Conservation (phyloP, 352 stramenopile genomes). For the Globisporangium middletonii region DNA sequence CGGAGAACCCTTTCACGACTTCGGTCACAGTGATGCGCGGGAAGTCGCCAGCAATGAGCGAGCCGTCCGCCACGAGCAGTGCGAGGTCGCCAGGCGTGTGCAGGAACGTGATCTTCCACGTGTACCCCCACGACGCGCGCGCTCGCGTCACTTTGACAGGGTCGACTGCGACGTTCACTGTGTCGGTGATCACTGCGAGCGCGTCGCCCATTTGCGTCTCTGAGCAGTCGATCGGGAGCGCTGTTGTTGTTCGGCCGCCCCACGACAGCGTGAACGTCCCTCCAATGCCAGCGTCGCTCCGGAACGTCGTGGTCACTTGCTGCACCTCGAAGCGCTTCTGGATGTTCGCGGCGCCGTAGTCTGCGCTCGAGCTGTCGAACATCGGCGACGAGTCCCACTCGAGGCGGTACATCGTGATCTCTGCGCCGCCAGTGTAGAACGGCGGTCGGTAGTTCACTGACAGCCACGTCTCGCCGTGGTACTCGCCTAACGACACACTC, state of each 20-base stretch:
- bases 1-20: slow-evolving; percentile 61
- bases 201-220: slow-evolving; percentile 64
- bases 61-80: slow-evolving; percentile 72
- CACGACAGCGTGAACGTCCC: slow-evolving; percentile 92
- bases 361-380: slow-evolving; percentile 76
- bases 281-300: slow-evolving; percentile 49
- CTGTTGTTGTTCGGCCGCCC: slow-evolving; percentile 70
- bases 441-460: slow-evolving; percentile 79
- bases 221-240: slow-evolving; percentile 68
- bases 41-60: slow-evolving; percentile 84
- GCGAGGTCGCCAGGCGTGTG: slow-evolving; percentile 87
- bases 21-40: slow-evolving; percentile 80
- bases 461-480: slow-evolving; percentile 68
- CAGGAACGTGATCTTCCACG: slow-evolving; percentile 91
- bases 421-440: slow-evolving; percentile 81
- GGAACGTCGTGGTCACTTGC: slow-evolving; percentile 65
- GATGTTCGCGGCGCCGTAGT: slow-evolving; percentile 85
- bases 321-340: slow-evolving; percentile 90
- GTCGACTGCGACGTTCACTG: slow-evolving; percentile 58
- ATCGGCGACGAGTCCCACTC: slow-evolving; percentile 85
- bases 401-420: slow-evolving; percentile 89
- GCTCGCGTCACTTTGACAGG: slow-evolving; percentile 69
- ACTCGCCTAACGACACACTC: slow-evolving; percentile 71
- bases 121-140: slow-evolving; percentile 76
- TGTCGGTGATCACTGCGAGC: slow-evolving; percentile 75